phyloP scores from a whole-genome alignment of 805 yeast genomes.

The Candida bentonensis region DNA sequence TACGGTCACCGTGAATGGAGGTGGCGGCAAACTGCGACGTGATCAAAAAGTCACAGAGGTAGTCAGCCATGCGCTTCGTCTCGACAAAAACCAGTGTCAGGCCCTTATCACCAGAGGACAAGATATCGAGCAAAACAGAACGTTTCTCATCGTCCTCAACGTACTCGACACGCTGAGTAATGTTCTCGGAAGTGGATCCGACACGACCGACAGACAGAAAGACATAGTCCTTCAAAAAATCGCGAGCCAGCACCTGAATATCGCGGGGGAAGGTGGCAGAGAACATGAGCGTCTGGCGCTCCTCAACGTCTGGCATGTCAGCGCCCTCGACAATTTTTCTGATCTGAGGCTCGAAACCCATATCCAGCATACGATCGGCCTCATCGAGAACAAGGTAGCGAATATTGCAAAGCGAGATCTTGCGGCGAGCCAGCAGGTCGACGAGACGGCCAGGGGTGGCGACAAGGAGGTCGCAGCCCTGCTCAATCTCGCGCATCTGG shows the following conservation, averaged over 20 bases:
- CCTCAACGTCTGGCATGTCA: conserved; percentile 87
- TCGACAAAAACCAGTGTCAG: conserved; percentile 92
- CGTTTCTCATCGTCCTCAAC: conserved; percentile 92
- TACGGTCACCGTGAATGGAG: conserved; percentile 98
- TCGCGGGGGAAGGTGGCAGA: conserved; percentile 98
- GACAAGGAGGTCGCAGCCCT: conserved; percentile 91
- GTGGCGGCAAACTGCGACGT: conserved; percentile 90
- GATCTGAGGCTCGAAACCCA: conserved; percentile 99
- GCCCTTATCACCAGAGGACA: conserved; percentile 65
- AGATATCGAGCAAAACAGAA: conserved; percentile 76
- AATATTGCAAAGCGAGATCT: conserved; percentile 76
- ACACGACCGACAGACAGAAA: conserved; percentile 97
- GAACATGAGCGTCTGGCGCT: conserved; percentile 96
- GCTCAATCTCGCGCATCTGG: conserved; percentile 77
- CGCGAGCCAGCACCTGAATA: conserved; percentile 93
- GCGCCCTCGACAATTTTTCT: conserved; percentile 95
- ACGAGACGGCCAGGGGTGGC: conserved; percentile 99
- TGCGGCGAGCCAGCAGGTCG: conserved; percentile 90
- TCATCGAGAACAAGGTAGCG: conserved; percentile 92
- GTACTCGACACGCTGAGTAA: conserved; percentile 82
- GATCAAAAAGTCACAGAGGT: conserved; percentile 80
- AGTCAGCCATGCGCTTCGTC: conserved; percentile 98
- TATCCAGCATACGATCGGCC: conserved; percentile 99
- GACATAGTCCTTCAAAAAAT: conserved; percentile 88
- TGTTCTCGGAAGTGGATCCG: conserved; percentile 97